Conservation (phyloP, 2,329 filamentous ascomycete genomes). For the Ophiocordyceps robertsii region DNA sequence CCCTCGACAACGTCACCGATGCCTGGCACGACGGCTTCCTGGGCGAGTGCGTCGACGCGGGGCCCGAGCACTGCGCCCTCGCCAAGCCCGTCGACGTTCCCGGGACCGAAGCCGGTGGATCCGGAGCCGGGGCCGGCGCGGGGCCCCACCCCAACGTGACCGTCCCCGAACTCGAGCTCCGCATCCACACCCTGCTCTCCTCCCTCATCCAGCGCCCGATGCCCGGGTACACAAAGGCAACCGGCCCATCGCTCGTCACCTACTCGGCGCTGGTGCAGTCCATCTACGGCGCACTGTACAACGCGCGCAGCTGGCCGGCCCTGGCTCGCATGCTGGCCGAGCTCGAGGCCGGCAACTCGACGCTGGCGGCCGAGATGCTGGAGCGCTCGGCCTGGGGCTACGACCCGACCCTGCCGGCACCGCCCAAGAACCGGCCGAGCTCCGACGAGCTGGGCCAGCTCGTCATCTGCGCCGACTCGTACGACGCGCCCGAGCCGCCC, state of each 20-base stretch:
- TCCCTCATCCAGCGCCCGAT: slow-evolving; percentile 24
- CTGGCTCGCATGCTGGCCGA: slow-evolving; percentile 27
- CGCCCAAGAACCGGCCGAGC: slow-evolving; percentile 11
- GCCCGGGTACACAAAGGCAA: slow-evolving; percentile 21
- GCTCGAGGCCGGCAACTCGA: slow-evolving; percentile 30
- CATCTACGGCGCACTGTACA: slow-evolving; percentile 30
- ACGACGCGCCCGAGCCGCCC: slow-evolving; percentile 25
- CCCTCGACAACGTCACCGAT: slow-evolving; percentile 34
- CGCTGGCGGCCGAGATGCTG: slow-evolving; percentile 23
- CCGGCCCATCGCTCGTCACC: slow-evolving; percentile 30
- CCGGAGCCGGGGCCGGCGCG: slow-evolving; percentile 1
- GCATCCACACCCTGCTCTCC: slow-evolving; percentile 24
- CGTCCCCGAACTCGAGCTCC: slow-evolving; percentile 19
- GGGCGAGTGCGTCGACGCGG: slow-evolving; percentile 34
- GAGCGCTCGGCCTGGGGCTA: slow-evolving; percentile 26
- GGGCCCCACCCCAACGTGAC: slow-evolving; percentile 11
- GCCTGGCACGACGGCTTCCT: slow-evolving; percentile 36
- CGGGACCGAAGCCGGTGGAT: slow-evolving; percentile 6
- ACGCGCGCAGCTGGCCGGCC: slow-evolving; percentile 26
- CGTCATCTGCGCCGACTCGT: slow-evolving; percentile 32
- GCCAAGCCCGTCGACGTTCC: slow-evolving; percentile 15
- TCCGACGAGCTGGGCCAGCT: slow-evolving; percentile 24
- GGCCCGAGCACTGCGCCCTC: slow-evolving; percentile 29
- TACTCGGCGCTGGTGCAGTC: slow-evolving; percentile 26
- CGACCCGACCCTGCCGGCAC: slow-evolving; percentile 21